Percentiles rank a stretch among this genome's conserved stretches.
phyloP scores from a whole-genome alignment of 2,329 filamentous ascomycete species.

The Pseudogymnoascus sp. region DNA sequence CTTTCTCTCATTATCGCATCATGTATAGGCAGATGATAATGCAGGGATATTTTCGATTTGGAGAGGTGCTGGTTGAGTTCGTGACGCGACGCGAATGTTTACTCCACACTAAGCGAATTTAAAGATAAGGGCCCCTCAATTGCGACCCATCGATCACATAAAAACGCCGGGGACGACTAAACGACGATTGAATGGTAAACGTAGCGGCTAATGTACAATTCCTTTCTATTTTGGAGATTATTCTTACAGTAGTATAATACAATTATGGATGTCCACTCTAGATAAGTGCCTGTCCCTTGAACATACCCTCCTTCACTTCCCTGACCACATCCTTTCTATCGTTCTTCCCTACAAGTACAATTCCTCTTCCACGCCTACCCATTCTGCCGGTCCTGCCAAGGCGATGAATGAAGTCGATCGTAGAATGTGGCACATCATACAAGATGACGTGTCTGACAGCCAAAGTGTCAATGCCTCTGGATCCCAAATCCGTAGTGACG shows the following conservation, averaged over 20 bases:
- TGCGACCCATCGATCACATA: not conserved
- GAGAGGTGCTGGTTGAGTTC: not conserved
- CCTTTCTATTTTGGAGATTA: not conserved
- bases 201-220: not conserved
- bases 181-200: not conserved
- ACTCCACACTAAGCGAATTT: conserved; percentile 8
- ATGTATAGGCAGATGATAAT: not conserved
- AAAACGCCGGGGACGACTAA: not conserved
- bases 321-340: conserved; percentile 85
- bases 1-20: not conserved
- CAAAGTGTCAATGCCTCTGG: conserved; percentile 87
- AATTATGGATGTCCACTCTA: conserved; percentile 31
- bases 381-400: conserved; percentile 87
- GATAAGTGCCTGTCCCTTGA: conserved; percentile 69
- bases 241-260: conserved; percentile 8
- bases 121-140: not conserved
- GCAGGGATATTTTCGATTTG: conserved; percentile 4
- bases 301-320: conserved; percentile 88
- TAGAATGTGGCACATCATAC: conserved; percentile 96
- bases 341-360: conserved; percentile 83
- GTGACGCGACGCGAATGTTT: conserved; percentile 13
- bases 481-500: conserved; percentile 88
- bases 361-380: conserved; percentile 79
- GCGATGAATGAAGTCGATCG: conserved; percentile 96
- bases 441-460: conserved; percentile 86